Conservation (phyloP, 2,329 filamentous ascomycete species). For the Paecilomyces variotii region DNA sequence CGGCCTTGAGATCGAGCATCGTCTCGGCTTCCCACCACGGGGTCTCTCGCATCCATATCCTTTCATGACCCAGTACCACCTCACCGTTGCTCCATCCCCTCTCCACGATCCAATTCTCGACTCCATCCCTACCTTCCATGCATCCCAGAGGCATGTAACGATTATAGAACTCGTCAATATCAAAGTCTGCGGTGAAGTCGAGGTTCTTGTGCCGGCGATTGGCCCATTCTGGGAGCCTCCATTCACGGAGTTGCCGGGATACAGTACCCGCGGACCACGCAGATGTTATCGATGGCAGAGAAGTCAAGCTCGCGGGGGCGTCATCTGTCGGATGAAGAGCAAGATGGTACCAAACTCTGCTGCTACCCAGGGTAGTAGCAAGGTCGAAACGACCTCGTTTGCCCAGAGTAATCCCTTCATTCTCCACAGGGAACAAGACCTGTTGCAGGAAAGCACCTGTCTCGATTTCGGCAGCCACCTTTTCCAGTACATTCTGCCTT, state of each 20-base stretch:
- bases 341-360: slow-evolving; percentile 91
- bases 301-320: slow-evolving; percentile 64
- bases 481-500: slow-evolving; percentile 76
- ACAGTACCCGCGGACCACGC: slow-evolving; percentile 90
- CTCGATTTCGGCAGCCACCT: slow-evolving; percentile 73
- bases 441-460: slow-evolving; percentile 74
- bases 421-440: slow-evolving; percentile 69
- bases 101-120: slow-evolving; percentile 89
- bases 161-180: slow-evolving; percentile 80
- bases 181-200: slow-evolving; percentile 95
- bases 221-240: slow-evolving; percentile 93
- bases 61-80: slow-evolving; percentile 80
- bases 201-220: slow-evolving; percentile 85
- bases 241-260: slow-evolving; percentile 84
- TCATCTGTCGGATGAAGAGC: slow-evolving; percentile 88
- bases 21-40: slow-evolving; percentile 98
- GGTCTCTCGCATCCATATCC: slow-evolving; percentile 88
- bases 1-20: slow-evolving; percentile 82
- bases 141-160: slow-evolving; percentile 80
- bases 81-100: slow-evolving; percentile 98
- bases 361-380: slow-evolving; percentile 64
- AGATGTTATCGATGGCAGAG: slow-evolving; percentile 62
- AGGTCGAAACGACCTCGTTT: slow-evolving; percentile 73
- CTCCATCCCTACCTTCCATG: slow-evolving; percentile 80
- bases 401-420: slow-evolving; percentile 73